Conservation (phyloP, 352 stramenopile genomes). For the Detonula confervacea region DNA sequence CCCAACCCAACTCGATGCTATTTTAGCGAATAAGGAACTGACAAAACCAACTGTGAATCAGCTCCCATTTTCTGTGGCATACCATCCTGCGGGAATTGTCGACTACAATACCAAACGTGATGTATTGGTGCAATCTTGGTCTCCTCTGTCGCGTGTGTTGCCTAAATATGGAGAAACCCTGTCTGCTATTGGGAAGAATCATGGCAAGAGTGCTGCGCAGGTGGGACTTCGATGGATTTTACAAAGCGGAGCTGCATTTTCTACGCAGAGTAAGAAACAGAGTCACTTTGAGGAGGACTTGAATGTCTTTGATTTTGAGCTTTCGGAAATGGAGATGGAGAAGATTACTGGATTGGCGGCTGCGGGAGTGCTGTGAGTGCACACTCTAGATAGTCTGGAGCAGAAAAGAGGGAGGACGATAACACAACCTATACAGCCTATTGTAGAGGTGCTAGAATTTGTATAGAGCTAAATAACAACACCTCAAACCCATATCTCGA, state of each 20-base stretch:
- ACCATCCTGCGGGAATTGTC: slow-evolving; percentile 61
- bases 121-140: slow-evolving; percentile 80
- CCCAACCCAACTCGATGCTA: slow-evolving; percentile 68
- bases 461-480: too few species aligned
- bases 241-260: slow-evolving; percentile 70
- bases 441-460: too few species aligned
- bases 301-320: slow-evolving; percentile 62
- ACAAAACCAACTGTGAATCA: slow-evolving; percentile 79
- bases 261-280: slow-evolving; percentile 67
- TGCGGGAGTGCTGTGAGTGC: too few species aligned
- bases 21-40: slow-evolving; percentile 50
- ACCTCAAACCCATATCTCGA: too few species aligned
- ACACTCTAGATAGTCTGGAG: too few species aligned
- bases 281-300: slow-evolving; percentile 62
- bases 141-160: slow-evolving; percentile 62
- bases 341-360: slow-evolving; percentile 37
- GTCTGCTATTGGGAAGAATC: slow-evolving; percentile 65
- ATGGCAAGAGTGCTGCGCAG: slow-evolving; percentile 74
- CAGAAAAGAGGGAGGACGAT: too few species aligned
- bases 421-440: too few species aligned
- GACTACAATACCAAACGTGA: slow-evolving; percentile 66
- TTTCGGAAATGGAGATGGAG: slow-evolving; percentile 54
- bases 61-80: slow-evolving; percentile 71
- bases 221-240: slow-evolving; percentile 80
- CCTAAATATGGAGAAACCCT: slow-evolving; percentile 55